A percentile compares a stretch with the other conserved stretches of the same genome.
These are phyloP conservation scores for Fusarium newnesense DNA, from an alignment of 2,329 filamentous ascomycete species.

Conservation along the genomic window DNA sequence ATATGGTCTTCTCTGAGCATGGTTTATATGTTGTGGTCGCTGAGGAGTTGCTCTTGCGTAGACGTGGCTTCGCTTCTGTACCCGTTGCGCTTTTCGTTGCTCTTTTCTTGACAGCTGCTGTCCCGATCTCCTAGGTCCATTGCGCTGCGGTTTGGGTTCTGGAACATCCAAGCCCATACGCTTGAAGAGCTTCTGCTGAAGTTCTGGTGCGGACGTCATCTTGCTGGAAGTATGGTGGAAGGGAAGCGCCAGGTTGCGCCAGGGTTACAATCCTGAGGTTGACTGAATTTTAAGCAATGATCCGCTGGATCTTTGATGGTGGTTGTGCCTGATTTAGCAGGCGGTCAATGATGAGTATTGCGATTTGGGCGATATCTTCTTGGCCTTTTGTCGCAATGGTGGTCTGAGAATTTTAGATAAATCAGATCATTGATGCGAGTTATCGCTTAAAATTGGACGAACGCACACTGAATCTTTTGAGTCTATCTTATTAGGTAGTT, in stretches of 20 bases:
- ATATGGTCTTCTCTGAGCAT: slow-evolving; percentile 13
- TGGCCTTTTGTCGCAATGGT: neutral
- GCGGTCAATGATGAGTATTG: slow-evolving; percentile 4
- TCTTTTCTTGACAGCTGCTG: slow-evolving; percentile 64
- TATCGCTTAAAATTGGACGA: accelerated
- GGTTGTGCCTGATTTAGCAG: slow-evolving; percentile 11
- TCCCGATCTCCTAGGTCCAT: slow-evolving; percentile 25
- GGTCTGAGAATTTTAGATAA: neutral
- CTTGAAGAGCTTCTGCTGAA: slow-evolving; percentile 52
- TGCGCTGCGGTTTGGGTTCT: slow-evolving; percentile 27
- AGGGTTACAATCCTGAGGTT: neutral
- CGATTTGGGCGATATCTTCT: neutral
- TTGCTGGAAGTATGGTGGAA: neutral
- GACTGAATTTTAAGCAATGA: slow-evolving; percentile 16
- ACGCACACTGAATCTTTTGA: neutral
- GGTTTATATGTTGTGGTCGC: neutral
- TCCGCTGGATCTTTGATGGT: neutral
- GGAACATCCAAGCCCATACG: slow-evolving; percentile 50
- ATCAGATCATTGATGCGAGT: accelerated
- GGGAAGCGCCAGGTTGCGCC: neutral
- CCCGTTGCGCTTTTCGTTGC: slow-evolving; percentile 72
- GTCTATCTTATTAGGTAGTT: neutral
- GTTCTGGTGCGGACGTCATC: slow-evolving; percentile 45
- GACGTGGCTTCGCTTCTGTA: slow-evolving; percentile 65
- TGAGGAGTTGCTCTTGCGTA: slow-evolving; percentile 36